These are phyloP conservation scores for Lepidium campestre DNA, from an alignment of 441 rosid species.

Conservation along the genomic window DNA sequence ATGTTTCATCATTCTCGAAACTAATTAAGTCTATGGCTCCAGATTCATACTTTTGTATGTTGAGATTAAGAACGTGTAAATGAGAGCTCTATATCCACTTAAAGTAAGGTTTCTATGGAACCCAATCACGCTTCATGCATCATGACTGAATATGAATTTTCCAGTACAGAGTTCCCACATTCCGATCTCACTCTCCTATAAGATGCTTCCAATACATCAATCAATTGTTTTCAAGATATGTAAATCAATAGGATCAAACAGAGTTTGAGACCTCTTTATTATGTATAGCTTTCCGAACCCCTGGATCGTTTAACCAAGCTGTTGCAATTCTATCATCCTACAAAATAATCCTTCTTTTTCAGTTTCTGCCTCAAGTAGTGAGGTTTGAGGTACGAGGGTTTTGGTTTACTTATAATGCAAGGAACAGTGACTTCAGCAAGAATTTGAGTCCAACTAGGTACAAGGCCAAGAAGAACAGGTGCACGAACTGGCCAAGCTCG, in stretches of 20 bases:
- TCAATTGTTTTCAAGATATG: not conserved
- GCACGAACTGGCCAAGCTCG: constrained; percentile 92
- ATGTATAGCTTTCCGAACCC: constrained; percentile 63
- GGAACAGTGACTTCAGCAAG: constrained; percentile 47
- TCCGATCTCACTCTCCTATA: constrained; percentile 44
- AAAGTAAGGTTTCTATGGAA: constrained; percentile 72
- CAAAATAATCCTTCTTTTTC: not conserved
- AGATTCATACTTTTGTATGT: not conserved
- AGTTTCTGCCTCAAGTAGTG: not conserved
- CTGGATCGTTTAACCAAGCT: constrained; percentile 59
- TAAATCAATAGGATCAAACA: not conserved
- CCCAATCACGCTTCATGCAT: constrained; percentile 78
- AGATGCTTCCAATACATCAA: not conserved
- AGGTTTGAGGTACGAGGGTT: not conserved
- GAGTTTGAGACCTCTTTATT: constrained; percentile 46
- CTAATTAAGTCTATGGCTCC: not conserved
- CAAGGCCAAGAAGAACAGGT: constrained; percentile 68
- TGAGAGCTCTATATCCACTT: constrained; percentile 67
- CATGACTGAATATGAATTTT: constrained; percentile 37
- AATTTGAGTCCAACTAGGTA: constrained; percentile 88
- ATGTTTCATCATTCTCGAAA: not conserved
- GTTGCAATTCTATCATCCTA: constrained; percentile 78
- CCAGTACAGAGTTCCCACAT: constrained; percentile 55
- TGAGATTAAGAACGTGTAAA: constrained; percentile 50
- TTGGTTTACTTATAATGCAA: constrained; percentile 53